Percentiles rank a stretch among this genome's conserved stretches.
Evolutionary conservation across 1,284 basidiomycete genomes (phyloP).

Genomic region (Leccinum huronense): DNA sequence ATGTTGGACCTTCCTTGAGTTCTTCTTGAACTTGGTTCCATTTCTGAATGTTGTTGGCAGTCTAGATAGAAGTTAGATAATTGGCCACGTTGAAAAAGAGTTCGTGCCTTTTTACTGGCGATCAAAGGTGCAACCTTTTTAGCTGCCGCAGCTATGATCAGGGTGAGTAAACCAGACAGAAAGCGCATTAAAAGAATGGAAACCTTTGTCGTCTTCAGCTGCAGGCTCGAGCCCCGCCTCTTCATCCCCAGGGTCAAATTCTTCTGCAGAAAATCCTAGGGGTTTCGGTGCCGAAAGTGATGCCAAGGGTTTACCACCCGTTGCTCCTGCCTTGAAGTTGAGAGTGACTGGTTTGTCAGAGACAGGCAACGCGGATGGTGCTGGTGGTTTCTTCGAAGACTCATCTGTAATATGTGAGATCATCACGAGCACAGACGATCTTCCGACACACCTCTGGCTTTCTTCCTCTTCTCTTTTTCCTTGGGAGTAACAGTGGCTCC

Average conservation of each 20-base stretch:
- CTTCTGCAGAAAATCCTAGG: conserved; percentile 53
- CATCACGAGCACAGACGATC: conserved; percentile 10
- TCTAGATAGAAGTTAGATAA: conserved; percentile 45
- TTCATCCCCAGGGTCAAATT: conserved; percentile 42
- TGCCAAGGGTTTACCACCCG: conserved; percentile 40
- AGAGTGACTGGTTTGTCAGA: conserved; percentile 77
- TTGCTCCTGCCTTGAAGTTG: conserved; percentile 56
- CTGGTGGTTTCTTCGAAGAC: conserved; percentile 24
- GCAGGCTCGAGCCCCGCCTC: conserved; percentile 34
- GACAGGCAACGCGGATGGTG: conserved; percentile 58
- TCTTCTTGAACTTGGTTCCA: conserved; percentile 94
- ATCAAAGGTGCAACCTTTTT: conserved; percentile 83
- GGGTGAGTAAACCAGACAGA: conserved; percentile 29
- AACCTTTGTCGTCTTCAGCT: conserved; percentile 59
- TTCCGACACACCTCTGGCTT: conserved; percentile 45
- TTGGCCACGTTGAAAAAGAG: not conserved
- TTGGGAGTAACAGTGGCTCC: conserved; percentile 36
- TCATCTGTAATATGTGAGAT: conserved; percentile 27
- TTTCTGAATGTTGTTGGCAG: conserved; percentile 85
- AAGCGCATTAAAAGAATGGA: conserved; percentile 20
- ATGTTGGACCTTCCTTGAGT: conserved; percentile 49
- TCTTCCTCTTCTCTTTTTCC: conserved; percentile 68
- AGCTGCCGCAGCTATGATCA: conserved; percentile 48
- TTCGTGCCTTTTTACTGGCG: conserved; percentile 83
- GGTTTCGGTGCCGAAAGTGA: conserved; percentile 31